Evolutionary conservation across 1,284 basidiomycete species (phyloP).

Genomic region (Trichosporon asahii): DNA sequence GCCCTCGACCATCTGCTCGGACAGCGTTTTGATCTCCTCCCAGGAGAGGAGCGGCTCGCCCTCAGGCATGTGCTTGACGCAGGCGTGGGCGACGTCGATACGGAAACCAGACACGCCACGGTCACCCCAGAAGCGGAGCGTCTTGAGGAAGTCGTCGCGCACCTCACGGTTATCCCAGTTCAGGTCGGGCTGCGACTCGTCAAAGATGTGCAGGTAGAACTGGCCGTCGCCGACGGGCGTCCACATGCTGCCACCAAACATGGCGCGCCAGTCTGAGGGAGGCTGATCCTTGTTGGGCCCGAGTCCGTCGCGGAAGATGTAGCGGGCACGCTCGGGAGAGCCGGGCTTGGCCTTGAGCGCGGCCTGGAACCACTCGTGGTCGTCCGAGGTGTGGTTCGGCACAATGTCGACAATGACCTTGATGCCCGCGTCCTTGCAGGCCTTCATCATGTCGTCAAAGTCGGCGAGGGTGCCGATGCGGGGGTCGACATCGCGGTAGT

Average conservation of each 20-base stretch:
- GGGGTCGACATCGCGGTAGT: constrained; percentile 69
- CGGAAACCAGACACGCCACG: constrained; percentile 72
- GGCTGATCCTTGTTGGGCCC: constrained; percentile 56
- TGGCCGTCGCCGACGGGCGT: constrained; percentile 64
- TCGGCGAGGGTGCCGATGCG: constrained; percentile 70
- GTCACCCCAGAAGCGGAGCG: constrained; percentile 71
- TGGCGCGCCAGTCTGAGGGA: constrained; percentile 70
- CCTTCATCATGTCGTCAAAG: constrained; percentile 61
- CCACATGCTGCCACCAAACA: constrained; percentile 72
- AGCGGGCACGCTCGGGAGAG: constrained; percentile 60
- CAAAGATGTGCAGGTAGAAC: constrained; percentile 71
- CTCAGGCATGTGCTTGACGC: constrained; percentile 29
- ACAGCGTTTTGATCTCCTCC: constrained; percentile 21
- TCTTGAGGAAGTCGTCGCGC: constrained; percentile 61
- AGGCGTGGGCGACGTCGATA: constrained; percentile 42
- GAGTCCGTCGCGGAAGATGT: constrained; percentile 64
- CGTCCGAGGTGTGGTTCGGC: constrained; percentile 73
- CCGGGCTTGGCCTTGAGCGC: constrained; percentile 60
- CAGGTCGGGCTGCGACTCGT: constrained; percentile 68
- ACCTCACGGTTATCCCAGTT: constrained; percentile 72
- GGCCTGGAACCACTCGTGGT: constrained; percentile 72
- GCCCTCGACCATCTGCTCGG: constrained; percentile 22
- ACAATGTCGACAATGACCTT: constrained; percentile 76
- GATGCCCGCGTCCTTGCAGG: constrained; percentile 64
- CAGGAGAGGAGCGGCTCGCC: constrained; percentile 12